Percentiles rank a stretch among this genome's conserved stretches.
These are phyloP conservation scores for Patellifolia procumbens DNA, from an alignment of 179 eudicot genomes.

Conservation along the genomic window DNA sequence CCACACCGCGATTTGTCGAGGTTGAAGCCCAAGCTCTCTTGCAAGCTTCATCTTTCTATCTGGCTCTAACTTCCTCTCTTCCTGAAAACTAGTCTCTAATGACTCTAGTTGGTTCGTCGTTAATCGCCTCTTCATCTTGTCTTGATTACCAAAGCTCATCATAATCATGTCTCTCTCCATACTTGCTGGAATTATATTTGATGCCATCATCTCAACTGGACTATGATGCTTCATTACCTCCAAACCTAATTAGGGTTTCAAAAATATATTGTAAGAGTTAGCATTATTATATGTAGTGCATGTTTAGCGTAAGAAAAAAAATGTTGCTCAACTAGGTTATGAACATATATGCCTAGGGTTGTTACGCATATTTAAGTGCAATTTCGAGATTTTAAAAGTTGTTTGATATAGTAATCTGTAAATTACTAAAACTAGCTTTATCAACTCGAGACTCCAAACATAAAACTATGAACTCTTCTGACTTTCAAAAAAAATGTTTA, in stretches of 20 bases:
- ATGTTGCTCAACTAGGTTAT: not conserved
- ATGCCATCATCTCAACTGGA: conserved; percentile 23
- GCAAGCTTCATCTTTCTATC: conserved; percentile 80
- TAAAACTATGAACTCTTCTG: too few species aligned
- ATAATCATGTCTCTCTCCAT: conserved; percentile 17
- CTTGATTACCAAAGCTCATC: conserved; percentile 20
- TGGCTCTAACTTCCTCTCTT: conserved; percentile 78
- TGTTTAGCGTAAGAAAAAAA: not conserved
- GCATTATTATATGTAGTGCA: not conserved
- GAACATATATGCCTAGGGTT: not conserved
- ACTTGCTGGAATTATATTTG: conserved; percentile 8
- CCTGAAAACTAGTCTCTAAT: conserved; percentile 70
- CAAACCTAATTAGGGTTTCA: conserved; percentile 20
- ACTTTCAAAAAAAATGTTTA: too few species aligned
- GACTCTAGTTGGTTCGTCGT: conserved; percentile 64
- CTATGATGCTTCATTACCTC: conserved; percentile 25
- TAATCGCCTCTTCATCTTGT: conserved; percentile 67
- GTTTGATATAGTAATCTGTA: not conserved
- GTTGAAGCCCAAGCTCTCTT: conserved; percentile 60
- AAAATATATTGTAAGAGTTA: not conserved
- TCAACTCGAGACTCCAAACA: too few species aligned
- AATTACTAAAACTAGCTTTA: too few species aligned
- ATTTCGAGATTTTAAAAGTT: not conserved
- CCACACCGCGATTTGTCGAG: conserved; percentile 81
- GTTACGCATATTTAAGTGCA: not conserved